These are phyloP conservation scores for Theileria sp. DNA, from an alignment of 169 alveolate species.

Conservation along the genomic window DNA sequence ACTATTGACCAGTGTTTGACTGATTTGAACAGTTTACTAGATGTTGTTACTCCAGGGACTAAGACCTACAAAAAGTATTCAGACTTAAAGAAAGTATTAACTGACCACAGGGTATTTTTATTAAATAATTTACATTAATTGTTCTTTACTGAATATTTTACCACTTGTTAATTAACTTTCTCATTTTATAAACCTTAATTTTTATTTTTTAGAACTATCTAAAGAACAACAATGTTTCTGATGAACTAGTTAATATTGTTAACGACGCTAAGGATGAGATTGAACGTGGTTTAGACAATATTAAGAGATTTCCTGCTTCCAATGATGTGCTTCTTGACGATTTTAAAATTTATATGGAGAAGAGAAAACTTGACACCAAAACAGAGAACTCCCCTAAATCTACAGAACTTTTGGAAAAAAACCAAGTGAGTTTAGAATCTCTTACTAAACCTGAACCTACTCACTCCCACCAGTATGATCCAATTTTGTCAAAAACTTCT, in stretches of 20 bases:
- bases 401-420: not conserved
- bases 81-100: constrained; percentile 10
- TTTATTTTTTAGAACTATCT: constrained; percentile 1
- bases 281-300: constrained; percentile 2
- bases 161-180: not conserved
- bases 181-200: not conserved
- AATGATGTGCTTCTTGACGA: constrained; percentile 22
- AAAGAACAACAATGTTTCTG: constrained; percentile 14
- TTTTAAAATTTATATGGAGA: constrained; percentile 39
- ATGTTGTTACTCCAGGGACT: constrained; percentile 42
- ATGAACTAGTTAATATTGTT: constrained; percentile 1
- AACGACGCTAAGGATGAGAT: constrained; percentile 18
- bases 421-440: not conserved
- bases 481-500: not conserved
- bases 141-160: not conserved
- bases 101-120: constrained; percentile 14
- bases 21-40: constrained; percentile 9
- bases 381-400: not conserved
- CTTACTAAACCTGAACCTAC: not conserved
- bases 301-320: not conserved
- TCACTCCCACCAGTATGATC: not conserved
- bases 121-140: no score
- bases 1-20: constrained; percentile 19
- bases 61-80: constrained; percentile 15
- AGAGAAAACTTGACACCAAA: constrained; percentile 13